Evolutionary conservation across 495 filamentous ascomycete species (phyloP), one percentile per base, ranked within the genome.

Genomic region (Halenospora varia): DNA sequence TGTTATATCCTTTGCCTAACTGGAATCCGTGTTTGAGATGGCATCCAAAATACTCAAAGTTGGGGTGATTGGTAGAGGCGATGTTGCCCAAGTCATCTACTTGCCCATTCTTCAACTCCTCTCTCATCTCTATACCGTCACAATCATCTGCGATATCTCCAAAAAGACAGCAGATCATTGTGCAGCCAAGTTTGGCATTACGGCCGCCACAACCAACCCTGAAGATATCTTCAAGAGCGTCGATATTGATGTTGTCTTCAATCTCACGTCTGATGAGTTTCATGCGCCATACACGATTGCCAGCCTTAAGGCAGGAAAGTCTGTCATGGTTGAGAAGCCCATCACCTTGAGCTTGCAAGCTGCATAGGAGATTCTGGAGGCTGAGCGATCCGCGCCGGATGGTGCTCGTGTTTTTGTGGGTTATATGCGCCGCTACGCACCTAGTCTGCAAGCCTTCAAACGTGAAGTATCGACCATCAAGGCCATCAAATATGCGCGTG

Each of bases 321-420:
- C 78, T 47, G 76, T 78, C 56, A 74, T 86, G 61, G 68, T 84
- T 26, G 79, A 84, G 59, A 77, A 79, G 45, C 82, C 81, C 1
- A 62, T 84, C 13, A 73, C 77, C 8, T 40, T 62, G 22, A 45
- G 26, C n/a, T 26, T 57, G 3, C 51, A 17, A 6, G 24, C 48
- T 41, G 26, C 20, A 0, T n/a, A 48, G 8, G 11, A 22, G 1
- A 57, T 62, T n/a, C 3, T 57, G n/a, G 60, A 51, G 1, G 71
- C 69, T 44, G 71, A 75, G 0, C 62, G 74, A 10, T 60, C 63
- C 1, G 49, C 56, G 6, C 35, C 35, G 35, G 23, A 29, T 25
- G 42, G 55, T n/a, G 51, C 40, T 2, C 46, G 47, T 19, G 70
- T 85, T 25, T 81, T 86, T 51, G 76, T 86, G 17, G 78, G 80